These are phyloP conservation scores for Mollisia scopiformis DNA, from an alignment of 2,329 filamentous ascomycete genomes.

Conservation along the genomic window DNA sequence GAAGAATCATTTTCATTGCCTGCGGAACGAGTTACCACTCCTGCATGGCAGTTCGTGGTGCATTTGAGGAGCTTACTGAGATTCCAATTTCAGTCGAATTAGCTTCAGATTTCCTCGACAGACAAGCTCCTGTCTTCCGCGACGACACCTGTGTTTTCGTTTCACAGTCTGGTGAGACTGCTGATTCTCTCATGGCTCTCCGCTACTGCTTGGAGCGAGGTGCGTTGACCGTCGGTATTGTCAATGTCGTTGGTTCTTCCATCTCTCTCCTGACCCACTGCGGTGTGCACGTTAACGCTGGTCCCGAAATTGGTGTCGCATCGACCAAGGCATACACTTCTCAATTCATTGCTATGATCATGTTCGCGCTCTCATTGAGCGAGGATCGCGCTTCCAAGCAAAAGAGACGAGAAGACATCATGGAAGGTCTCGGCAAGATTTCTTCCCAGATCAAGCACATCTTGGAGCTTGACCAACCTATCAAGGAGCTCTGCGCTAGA, in stretches of 20 bases:
- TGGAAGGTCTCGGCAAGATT: slow-evolving; percentile 86
- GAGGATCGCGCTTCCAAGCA: slow-evolving; percentile 97
- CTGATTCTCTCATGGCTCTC: slow-evolving; percentile 94
- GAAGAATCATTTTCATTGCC: slow-evolving; percentile 97
- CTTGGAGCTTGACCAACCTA: slow-evolving; percentile 85
- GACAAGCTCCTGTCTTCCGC: slow-evolving; percentile 96
- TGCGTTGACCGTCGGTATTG: slow-evolving; percentile 94
- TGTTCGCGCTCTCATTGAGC: slow-evolving; percentile 95
- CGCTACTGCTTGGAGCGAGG: slow-evolving; percentile 98
- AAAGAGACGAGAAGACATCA: slow-evolving; percentile 90
- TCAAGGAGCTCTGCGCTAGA: slow-evolving; percentile 92
- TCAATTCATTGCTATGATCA: slow-evolving; percentile 99
- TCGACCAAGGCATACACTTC: slow-evolving; percentile 99
- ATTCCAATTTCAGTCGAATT: slow-evolving; percentile 97
- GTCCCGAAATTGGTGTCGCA: slow-evolving; percentile 97
- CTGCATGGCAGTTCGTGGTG: slow-evolving; percentile 98
- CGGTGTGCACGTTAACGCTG: slow-evolving; percentile 99
- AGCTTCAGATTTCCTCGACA: slow-evolving; percentile 96
- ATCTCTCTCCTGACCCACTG: slow-evolving; percentile 99
- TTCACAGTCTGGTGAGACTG: slow-evolving; percentile 97
- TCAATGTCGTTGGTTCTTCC: slow-evolving; percentile 97
- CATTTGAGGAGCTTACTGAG: slow-evolving; percentile 97
- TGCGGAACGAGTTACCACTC: slow-evolving; percentile 99
- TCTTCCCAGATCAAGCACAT: slow-evolving; percentile 92
- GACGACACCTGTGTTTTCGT: slow-evolving; percentile 99